These are phyloP conservation scores for Aristolochia californica DNA, from an alignment of 164 flowering plant genomes.

Conservation along the genomic window DNA sequence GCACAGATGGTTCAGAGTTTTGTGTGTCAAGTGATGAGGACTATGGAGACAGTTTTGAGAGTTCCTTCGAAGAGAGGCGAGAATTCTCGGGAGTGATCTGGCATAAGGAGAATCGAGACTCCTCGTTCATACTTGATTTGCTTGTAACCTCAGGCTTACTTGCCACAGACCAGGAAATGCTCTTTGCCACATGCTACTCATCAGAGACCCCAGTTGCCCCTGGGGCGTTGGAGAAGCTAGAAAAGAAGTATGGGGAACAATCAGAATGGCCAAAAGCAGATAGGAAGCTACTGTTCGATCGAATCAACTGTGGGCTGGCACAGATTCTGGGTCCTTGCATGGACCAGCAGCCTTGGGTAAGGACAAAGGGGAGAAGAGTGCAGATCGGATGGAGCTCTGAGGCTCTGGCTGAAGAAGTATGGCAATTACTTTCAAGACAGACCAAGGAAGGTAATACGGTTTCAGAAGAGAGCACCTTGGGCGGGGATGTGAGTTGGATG, in stretches of 20 bases:
- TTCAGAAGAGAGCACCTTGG: constrained; percentile 5
- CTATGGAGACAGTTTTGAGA: constrained; percentile 2
- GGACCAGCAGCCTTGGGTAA: constrained; percentile 56
- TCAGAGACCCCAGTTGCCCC: constrained; percentile 38
- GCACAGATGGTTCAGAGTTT: constrained; percentile 36
- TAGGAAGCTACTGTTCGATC: constrained; percentile 63
- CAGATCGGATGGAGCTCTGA: constrained; percentile 15
- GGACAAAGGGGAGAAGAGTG: constrained; percentile 5
- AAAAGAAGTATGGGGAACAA: constrained; percentile 53
- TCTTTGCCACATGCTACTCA: constrained; percentile 27
- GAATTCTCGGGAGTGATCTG: not conserved
- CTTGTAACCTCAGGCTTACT: constrained; percentile 35
- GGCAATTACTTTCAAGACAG: constrained; percentile 24
- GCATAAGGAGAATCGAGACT: constrained; percentile 21
- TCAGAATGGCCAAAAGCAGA: constrained; percentile 43
- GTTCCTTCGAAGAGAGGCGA: constrained; percentile 3
- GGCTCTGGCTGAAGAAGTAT: constrained; percentile 26
- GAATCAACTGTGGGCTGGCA: constrained; percentile 38
- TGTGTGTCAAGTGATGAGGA: constrained; percentile 45
- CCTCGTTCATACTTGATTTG: constrained; percentile 50
- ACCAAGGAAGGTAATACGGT: constrained; percentile 16
- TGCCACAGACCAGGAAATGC: constrained; percentile 13
- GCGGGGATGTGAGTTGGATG: constrained; percentile 28
- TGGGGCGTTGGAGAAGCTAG: constrained; percentile 47
- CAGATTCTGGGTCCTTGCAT: constrained; percentile 28